Evolutionary conservation across 805 yeast genomes (phyloP).

Genomic region (Candida tammaniensis): DNA sequence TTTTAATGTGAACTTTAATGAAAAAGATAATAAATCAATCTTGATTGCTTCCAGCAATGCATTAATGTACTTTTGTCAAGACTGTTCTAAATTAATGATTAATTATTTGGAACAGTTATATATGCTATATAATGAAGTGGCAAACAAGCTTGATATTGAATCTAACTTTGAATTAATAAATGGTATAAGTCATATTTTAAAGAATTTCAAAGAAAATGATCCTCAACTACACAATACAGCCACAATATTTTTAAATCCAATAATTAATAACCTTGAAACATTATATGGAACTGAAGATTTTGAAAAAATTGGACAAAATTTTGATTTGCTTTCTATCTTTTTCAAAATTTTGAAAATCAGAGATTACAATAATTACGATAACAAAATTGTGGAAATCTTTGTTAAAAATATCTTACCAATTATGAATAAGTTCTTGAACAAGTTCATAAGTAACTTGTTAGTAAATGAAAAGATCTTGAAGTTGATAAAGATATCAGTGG

Average conservation of each 20-base stretch:
- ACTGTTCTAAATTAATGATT: slow-evolving; percentile 68
- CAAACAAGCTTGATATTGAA: slow-evolving; percentile 55
- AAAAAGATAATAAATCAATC: slow-evolving; percentile 40
- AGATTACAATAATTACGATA: slow-evolving; percentile 32
- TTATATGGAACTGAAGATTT: slow-evolving; percentile 22
- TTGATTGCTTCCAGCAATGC: slow-evolving; percentile 90
- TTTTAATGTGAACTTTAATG: slow-evolving; percentile 34
- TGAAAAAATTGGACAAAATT: slow-evolving; percentile 60
- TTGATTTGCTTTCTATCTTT: slow-evolving; percentile 66
- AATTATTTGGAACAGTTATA: slow-evolving; percentile 72
- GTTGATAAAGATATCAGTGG: slow-evolving; percentile 62
- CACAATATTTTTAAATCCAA: slow-evolving; percentile 64
- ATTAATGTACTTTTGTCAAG: slow-evolving; percentile 89
- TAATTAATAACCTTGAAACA: slow-evolving; percentile 45
- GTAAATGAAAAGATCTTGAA: slow-evolving; percentile 77
- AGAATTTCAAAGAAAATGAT: slow-evolving; percentile 53
- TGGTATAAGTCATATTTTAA: slow-evolving; percentile 83
- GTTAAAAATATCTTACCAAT: slow-evolving; percentile 60
- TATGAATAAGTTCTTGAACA: slow-evolving; percentile 44
- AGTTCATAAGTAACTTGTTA: slow-evolving; percentile 55
- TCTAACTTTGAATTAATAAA: slow-evolving; percentile 80
- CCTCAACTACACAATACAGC: slow-evolving; percentile 46
- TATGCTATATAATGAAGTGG: slow-evolving; percentile 60
- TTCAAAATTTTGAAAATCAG: slow-evolving; percentile 54
- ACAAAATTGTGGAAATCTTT: slow-evolving; percentile 53